Evolutionary conservation across 352 stramenopile genomes (phyloP).

Genomic region (Phytophthora sp.): DNA sequence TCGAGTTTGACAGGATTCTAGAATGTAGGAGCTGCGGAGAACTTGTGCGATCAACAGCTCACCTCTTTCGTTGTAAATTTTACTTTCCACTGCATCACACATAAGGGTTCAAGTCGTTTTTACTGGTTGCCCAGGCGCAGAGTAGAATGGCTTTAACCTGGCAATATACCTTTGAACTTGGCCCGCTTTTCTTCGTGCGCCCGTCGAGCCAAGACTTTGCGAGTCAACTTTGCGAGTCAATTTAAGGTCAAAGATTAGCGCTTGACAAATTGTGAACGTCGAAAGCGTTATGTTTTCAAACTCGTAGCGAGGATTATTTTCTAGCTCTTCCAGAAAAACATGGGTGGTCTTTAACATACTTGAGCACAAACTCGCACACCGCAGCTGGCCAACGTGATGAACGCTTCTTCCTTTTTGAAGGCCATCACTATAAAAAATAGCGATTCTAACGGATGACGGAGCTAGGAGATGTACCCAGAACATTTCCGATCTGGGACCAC

Average conservation of each 20-base stretch:
- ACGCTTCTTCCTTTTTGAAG: background rate
- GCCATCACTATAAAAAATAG: background rate
- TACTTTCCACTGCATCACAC: too few species aligned
- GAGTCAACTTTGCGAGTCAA: too few species aligned
- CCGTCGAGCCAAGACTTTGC: background rate
- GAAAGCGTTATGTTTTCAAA: constrained; percentile 1
- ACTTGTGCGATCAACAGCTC: too few species aligned
- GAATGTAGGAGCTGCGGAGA: too few species aligned
- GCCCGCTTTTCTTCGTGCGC: background rate
- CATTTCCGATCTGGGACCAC: background rate
- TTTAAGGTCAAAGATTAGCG: background rate
- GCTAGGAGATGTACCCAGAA: background rate
- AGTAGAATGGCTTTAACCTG: constrained; percentile 7
- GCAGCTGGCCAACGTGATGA: background rate
- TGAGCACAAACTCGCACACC: background rate
- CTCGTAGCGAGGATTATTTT: background rate
- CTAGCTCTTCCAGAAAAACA: constrained; percentile 3
- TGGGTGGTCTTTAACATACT: background rate
- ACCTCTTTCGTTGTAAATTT: too few species aligned
- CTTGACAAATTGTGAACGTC: background rate
- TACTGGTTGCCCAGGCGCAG: background rate
- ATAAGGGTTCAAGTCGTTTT: too few species aligned
- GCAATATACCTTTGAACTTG: constrained; percentile 4
- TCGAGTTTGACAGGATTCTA: too few species aligned
- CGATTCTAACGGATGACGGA: constrained; percentile 1